phyloP scores from a whole-genome alignment of 139 green algal species.

The Dunaliella primolecta region DNA sequence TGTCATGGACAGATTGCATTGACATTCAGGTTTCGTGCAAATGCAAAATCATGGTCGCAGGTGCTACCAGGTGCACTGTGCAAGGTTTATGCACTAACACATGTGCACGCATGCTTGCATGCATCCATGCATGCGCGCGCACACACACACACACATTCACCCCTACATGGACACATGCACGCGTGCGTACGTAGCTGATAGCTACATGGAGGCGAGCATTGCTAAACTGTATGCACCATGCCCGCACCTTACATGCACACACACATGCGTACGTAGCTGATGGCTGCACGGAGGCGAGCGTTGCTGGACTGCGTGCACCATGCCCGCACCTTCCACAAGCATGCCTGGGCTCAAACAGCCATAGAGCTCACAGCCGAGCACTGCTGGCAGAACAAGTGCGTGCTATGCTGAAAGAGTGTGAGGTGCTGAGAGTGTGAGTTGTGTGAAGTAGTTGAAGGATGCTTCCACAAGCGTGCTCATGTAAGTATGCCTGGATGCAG shows the following conservation, averaged over 20 bases:
- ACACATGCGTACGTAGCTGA: too few species aligned
- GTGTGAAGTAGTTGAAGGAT: too few species aligned
- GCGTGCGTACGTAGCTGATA: constrained; percentile 19
- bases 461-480: too few species aligned
- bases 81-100: not conserved
- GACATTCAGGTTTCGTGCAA: too few species aligned
- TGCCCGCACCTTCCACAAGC: constrained; percentile 41
- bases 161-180: not conserved
- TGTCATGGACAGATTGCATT: too few species aligned
- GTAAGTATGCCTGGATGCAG: constrained; percentile 10
- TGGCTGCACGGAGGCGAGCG: constrained; percentile 42
- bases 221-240: constrained; percentile 54
- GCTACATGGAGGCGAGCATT: constrained; percentile 48
- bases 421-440: too few species aligned
- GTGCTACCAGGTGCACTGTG: too few species aligned
- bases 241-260: constrained; percentile 44
- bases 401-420: too few species aligned
- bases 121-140: not conserved
- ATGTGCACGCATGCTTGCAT: not conserved
- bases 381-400: constrained; percentile 24
- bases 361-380: constrained; percentile 58
- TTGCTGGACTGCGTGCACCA: constrained; percentile 60
- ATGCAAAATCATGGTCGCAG: too few species aligned
- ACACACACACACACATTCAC: not conserved
- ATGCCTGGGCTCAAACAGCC: constrained; percentile 56